Conservation (phyloP, 768 basidiomycete species). For the Podaxis carcinomalis region DNA sequence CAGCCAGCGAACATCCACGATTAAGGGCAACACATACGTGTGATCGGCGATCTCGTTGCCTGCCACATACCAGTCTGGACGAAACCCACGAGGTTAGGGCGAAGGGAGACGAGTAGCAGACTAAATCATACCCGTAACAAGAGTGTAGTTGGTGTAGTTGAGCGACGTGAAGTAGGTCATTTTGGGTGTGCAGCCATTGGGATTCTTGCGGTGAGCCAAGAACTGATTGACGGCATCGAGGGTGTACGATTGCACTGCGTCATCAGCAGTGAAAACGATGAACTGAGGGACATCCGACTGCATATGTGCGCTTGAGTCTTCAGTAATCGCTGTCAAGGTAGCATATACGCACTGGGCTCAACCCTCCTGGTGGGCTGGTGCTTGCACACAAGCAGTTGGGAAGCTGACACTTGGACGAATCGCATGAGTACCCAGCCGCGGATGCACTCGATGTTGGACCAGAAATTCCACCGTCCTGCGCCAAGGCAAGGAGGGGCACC, state of each 20-base stretch:
- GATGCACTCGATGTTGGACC: constrained; percentile 48
- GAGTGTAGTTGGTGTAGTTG: constrained; percentile 71
- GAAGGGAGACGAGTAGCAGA: background rate
- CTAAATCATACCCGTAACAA: constrained; percentile 48
- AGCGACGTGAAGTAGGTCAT: constrained; percentile 77
- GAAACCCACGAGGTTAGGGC: constrained; percentile 1
- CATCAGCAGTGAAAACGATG: constrained; percentile 72
- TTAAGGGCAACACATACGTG: constrained; percentile 41
- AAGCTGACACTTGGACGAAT: constrained; percentile 57
- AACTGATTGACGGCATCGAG: constrained; percentile 72
- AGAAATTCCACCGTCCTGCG: constrained; percentile 49
- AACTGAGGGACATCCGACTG: constrained; percentile 51
- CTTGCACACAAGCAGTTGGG: constrained; percentile 74
- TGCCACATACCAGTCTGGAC: constrained; percentile 69
- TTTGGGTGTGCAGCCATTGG: constrained; percentile 69
- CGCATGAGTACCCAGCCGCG: constrained; percentile 71
- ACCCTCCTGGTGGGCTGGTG: constrained; percentile 67
- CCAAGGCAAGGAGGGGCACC: constrained; percentile 31
- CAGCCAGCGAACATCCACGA: constrained; percentile 2
- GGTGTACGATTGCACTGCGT: constrained; percentile 75
- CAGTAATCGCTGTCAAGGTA: background rate
- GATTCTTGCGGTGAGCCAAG: constrained; percentile 68
- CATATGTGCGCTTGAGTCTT: background rate
- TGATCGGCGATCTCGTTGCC: constrained; percentile 84
- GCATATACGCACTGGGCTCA: constrained; percentile 47